These are phyloP conservation scores for Aureobasidium subglaciale DNA, from an alignment of 2,329 filamentous ascomycete genomes.

Conservation along the genomic window DNA sequence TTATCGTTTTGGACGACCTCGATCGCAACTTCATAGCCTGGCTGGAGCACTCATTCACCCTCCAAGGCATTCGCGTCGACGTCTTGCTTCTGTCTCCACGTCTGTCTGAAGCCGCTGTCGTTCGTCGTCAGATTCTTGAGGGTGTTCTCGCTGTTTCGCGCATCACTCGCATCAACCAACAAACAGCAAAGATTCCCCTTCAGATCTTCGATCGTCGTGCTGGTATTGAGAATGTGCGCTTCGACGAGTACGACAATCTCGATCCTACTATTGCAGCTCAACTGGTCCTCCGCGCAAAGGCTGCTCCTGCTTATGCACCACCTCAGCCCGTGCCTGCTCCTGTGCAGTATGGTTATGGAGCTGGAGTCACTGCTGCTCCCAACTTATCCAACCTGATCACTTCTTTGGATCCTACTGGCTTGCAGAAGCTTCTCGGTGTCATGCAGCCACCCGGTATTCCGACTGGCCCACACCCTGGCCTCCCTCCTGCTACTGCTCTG, in stretches of 20 bases:
- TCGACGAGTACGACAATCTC: slow-evolving; percentile 80
- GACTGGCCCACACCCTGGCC: slow-evolving; percentile 22
- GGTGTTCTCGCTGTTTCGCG: slow-evolving; percentile 81
- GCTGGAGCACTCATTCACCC: slow-evolving; percentile 69
- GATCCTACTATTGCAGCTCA: slow-evolving; percentile 73
- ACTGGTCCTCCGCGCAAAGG: slow-evolving; percentile 67
- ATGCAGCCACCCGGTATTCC: slow-evolving; percentile 40
- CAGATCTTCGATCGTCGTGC: slow-evolving; percentile 77
- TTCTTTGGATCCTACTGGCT: slow-evolving; percentile 58
- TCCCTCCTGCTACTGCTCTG: slow-evolving; percentile 20
- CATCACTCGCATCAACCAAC: slow-evolving; percentile 58
- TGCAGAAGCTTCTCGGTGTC: slow-evolving; percentile 63
- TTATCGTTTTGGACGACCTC: slow-evolving; percentile 73
- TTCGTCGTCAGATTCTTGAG: slow-evolving; percentile 78
- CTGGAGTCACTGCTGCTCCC: slow-evolving; percentile 19
- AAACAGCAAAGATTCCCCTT: slow-evolving; percentile 69
- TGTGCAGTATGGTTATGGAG: slow-evolving; percentile 27
- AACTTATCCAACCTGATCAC: slow-evolving; percentile 61
- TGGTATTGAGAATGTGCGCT: slow-evolving; percentile 68
- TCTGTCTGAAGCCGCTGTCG: slow-evolving; percentile 68
- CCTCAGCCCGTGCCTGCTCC: slow-evolving; percentile 30
- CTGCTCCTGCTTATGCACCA: slow-evolving; percentile 30
- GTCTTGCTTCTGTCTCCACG: slow-evolving; percentile 73
- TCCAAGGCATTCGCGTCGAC: slow-evolving; percentile 65
- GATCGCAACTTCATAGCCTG: slow-evolving; percentile 74